Base-by-base conservation (phyloP, 495 filamentous ascomycete species). In the Hypomontagnella submonticulosa region DNA sequence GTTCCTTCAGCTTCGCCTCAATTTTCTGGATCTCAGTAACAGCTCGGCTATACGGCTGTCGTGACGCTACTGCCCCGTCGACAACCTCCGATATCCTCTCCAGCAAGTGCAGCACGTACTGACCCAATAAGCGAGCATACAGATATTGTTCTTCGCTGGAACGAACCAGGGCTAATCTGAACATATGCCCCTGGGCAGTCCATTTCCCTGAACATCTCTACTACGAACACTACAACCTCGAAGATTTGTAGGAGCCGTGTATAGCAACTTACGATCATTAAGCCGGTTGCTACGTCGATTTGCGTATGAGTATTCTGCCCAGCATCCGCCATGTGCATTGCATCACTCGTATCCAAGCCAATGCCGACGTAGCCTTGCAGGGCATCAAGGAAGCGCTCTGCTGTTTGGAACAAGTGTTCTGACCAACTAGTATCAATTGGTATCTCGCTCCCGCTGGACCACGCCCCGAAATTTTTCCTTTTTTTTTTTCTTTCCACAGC, bases 71-170 rank as follows among this genome's bases (percentile, higher is more conserved):
- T 6, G 23, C 23, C 23, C 23, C 6, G 6, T 27, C 23, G 6
- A 27, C 23, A 6, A 27, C 23, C 23, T 27, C 23, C 10, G 44
- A 48, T 11, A 48, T 33, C 8, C 44, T 20, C 12, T 32, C 23
- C 27, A 32, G 20, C 44, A 32, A 48, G 44, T 48, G 44, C 27
- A 48, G 8, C 8, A 48, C 44, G n/a, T 48, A 48, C n/a, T 48
- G 23, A 4, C 44, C 44, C 30, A 48, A 15, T 4, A 32, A 32
- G 11, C 44, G 44, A 16, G 42, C 42, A 23, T 48, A 9, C 4
- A 32, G 12, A 4, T 48, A 0, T 48, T 48, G 12, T 48, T 40
- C 44, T 32, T 32, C 30, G 12, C 15, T 1, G 12, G 44, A 32
- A 32, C 13, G 18, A 34, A 36, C 13, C 46, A 36, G 16, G 5